These are phyloP conservation scores for Xylaria curta DNA, from an alignment of 495 filamentous ascomycete species.

Conservation along the genomic window DNA sequence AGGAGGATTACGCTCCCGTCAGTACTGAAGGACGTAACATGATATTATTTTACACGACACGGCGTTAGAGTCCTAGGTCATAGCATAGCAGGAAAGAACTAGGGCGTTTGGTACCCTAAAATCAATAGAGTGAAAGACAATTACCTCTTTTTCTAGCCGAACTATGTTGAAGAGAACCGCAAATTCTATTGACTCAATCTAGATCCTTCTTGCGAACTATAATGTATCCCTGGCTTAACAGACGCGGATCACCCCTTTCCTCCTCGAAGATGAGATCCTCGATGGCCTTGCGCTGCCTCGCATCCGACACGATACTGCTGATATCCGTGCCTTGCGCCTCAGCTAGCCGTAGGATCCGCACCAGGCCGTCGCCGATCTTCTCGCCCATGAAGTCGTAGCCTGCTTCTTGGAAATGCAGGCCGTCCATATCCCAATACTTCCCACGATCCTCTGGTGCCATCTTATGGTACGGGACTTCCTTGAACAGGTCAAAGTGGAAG, in stretches of 20 bases:
- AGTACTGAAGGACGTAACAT: neutral
- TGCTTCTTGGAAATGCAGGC: conserved; percentile 61
- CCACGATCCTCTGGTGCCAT: conserved; percentile 50
- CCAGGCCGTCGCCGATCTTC: conserved; percentile 55
- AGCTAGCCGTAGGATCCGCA: conserved; percentile 49
- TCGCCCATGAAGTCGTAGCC: conserved; percentile 67
- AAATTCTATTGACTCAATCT: conserved; percentile 38
- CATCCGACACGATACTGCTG: conserved; percentile 31
- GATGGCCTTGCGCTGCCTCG: conserved; percentile 41
- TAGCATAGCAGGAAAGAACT: conserved; percentile 14
- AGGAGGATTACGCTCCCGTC: neutral
- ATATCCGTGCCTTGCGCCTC: conserved; percentile 40
- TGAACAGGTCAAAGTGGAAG: conserved; percentile 61
- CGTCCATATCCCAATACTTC: conserved; percentile 64
- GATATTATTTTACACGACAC: neutral
- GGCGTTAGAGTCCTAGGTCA: conserved; percentile 19
- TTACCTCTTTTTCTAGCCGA: neutral
- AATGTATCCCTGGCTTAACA: conserved; percentile 53
- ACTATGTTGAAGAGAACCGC: conserved; percentile 12
- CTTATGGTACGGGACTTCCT: conserved; percentile 57
- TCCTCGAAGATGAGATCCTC: conserved; percentile 51
- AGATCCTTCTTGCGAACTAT: conserved; percentile 52
- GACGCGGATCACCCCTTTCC: conserved; percentile 46
- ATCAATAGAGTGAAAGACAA: conserved; percentile 7
- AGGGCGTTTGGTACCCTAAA: neutral